Evolutionary conservation across 1,139 yeast genomes (phyloP), one percentile per base, ranked within the genome.

Genomic region (Kodamaea plutei): DNA sequence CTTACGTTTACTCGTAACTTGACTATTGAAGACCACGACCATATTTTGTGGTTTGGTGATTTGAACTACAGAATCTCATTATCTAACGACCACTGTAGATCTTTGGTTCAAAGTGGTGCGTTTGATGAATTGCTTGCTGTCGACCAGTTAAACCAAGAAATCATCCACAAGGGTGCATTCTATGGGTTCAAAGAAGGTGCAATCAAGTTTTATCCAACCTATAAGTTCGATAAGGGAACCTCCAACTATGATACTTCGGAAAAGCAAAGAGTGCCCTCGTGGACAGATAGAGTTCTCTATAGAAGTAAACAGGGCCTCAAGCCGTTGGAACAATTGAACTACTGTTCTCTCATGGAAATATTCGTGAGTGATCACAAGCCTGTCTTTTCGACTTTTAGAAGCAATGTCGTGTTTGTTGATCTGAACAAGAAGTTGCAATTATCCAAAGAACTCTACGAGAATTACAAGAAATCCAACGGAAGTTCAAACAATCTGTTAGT

Each of bases 21-120:
- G 40, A 69, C 73, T 15, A 75, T 89, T 20, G 72, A 72, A 39
- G 95, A 87, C 47, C 96, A 87, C 52, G 96, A 91, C 51, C 76
- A 81, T 22, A 73, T 88, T 4, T 68, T 93, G 7, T 91, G 98
- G 98, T 71, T 89, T 55, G 98, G 99, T 4, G 99, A 93, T 56
- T 83, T 93, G 55, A 93, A 93, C 54, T 93, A 84, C 58, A 68
- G 99, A 45, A 77, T 93, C 20, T 65, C 76, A 17, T 57, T 88
- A 44, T 73, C 84, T 0, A 87, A 84, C 51, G 95, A 84, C 5
- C 75, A 76, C 15, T 95, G 87, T 8, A 64, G 95, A 35, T 52
- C 61, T 5, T 54, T 77, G 35, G 69, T 89, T 17, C 61, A 58
- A 8, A 50, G 54, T 4, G 64, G 70, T 2, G 59, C 63, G 5